Percentiles rank a stretch among this genome's conserved stretches.
These are phyloP conservation scores for Cercospora sp. DNA, from an alignment of 2,329 filamentous ascomycete genomes.

Conservation along the genomic window DNA sequence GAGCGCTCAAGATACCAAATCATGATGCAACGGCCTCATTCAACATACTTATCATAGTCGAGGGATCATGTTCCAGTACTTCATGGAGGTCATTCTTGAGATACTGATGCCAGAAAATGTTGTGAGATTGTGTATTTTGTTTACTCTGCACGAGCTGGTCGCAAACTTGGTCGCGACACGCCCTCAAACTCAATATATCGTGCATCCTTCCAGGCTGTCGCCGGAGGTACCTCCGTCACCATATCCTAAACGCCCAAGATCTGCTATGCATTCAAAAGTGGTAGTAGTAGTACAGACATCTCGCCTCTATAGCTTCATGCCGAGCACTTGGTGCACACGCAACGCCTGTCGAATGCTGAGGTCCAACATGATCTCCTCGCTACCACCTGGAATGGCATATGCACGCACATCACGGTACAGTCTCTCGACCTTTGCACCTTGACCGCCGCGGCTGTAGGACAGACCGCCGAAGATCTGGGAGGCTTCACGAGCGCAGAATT, in stretches of 20 bases:
- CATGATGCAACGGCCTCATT: conserved; percentile 11
- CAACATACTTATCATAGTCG: not conserved
- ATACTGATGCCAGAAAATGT: not conserved
- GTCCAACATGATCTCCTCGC: conserved; percentile 98
- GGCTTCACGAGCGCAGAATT: conserved; percentile 95
- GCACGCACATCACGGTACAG: conserved; percentile 93
- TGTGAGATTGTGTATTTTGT: not conserved
- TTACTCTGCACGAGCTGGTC: not conserved
- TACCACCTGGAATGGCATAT: conserved; percentile 91
- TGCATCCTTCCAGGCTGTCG: not conserved
- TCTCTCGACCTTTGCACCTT: conserved; percentile 92
- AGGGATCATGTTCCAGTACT: not conserved
- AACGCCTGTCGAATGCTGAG: conserved; percentile 88
- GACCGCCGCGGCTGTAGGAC: conserved; percentile 87
- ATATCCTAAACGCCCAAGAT: not conserved
- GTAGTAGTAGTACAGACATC: not conserved
- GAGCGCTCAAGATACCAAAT: not conserved
- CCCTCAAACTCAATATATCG: not conserved
- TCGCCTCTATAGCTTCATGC: conserved; percentile 81
- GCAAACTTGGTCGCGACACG: not conserved
- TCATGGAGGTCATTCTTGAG: not conserved
- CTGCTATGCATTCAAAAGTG: not conserved
- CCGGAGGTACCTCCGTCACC: not conserved
- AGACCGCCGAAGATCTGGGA: conserved; percentile 96
- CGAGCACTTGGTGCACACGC: conserved; percentile 83